Percentiles rank a stretch among this genome's conserved stretches.
These are phyloP conservation scores for Mesotaenium endlicherianum DNA, from an alignment of 139 green algal genomes.

Conservation along the genomic window DNA sequence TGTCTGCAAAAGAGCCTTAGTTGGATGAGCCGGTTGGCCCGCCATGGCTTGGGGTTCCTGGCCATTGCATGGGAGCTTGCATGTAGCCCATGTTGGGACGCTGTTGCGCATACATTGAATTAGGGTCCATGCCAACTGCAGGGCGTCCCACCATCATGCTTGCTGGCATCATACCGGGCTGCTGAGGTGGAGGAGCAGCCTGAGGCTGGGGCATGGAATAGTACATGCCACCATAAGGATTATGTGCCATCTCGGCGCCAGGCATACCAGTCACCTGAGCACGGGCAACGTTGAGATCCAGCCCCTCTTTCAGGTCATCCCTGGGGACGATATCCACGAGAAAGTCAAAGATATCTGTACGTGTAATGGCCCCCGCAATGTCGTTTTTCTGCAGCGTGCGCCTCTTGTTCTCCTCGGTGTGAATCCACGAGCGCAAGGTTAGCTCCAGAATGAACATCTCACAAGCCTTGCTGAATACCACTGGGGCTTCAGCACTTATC, in stretches of 20 bases:
- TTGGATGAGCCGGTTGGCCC: background rate
- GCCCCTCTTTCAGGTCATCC: slow-evolving; percentile 47
- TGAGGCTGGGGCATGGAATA: slow-evolving; percentile 15
- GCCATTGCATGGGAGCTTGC: background rate
- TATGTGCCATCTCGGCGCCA: background rate
- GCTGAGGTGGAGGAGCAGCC: background rate
- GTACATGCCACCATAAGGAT: slow-evolving; percentile 6
- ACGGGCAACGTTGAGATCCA: background rate
- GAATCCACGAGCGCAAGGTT: slow-evolving; percentile 80
- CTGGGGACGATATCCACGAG: slow-evolving; percentile 90
- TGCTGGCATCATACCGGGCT: slow-evolving; percentile 4
- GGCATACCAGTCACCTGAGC: background rate
- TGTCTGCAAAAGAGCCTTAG: background rate
- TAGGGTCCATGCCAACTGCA: background rate
- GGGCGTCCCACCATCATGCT: slow-evolving; percentile 1
- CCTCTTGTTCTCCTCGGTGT: slow-evolving; percentile 93
- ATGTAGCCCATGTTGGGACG: background rate
- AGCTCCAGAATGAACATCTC: slow-evolving; percentile 98
- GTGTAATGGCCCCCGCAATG: slow-evolving; percentile 88
- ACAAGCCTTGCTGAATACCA: slow-evolving; percentile 97
- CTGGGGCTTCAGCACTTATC: slow-evolving; percentile 86
- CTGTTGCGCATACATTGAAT: background rate
- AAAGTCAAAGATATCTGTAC: slow-evolving; percentile 96
- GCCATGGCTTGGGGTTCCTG: background rate
- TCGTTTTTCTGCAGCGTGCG: slow-evolving; percentile 93